Evolutionary conservation across 2,329 filamentous ascomycete species (phyloP), one percentile per base, ranked within the genome.

Genomic region (Fusarium abutilonis): DNA sequence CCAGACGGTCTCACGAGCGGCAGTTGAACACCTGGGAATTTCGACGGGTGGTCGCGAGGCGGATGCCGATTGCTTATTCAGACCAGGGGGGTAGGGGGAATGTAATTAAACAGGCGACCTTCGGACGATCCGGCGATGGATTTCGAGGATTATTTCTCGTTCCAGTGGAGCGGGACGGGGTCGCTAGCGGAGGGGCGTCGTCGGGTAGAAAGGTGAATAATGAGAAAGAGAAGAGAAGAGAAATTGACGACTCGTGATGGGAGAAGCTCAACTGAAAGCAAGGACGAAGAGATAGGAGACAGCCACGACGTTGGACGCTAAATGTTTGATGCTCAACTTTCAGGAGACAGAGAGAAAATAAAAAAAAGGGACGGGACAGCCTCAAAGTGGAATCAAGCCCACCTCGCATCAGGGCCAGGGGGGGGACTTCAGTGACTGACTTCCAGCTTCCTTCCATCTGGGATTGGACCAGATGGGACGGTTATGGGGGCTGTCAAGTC

Each of bases 41-140:
- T 60, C 52, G 41, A 66, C 52, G 51, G 47, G 54, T 63, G 53
- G 53, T 23, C 35, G 58, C 48, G 53, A 59, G 60, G 55, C 52
- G 49, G 58, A 50, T 52, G 26, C 36, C 38, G 49, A 67, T 42
- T 70, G 66, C 70, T 70, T 69, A 60, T 69, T 40, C 62, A 55
- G 66, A 56, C 60, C 58, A 67, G 68, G 67, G 68, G 60, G 57
- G 67, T 60, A 67, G 68, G 68, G 65, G 45, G 52, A 52, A 56
- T 52, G 66, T 70, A 70, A 70, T 70, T 71, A 70, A 70, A 70
- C 68, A 68, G 63, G 60, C 65, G 67, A 59, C 54, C 21, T 51
- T 54, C 53, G 53, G 59, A 57, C 48, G 58, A 64, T 56, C 63
- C 54, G 55, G 55, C 57, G 56, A 56, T 53, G 44, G 49, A 55